Conservation (phyloP, 371 early-diverging fungal species). For the Parasitella parasitica region DNA sequence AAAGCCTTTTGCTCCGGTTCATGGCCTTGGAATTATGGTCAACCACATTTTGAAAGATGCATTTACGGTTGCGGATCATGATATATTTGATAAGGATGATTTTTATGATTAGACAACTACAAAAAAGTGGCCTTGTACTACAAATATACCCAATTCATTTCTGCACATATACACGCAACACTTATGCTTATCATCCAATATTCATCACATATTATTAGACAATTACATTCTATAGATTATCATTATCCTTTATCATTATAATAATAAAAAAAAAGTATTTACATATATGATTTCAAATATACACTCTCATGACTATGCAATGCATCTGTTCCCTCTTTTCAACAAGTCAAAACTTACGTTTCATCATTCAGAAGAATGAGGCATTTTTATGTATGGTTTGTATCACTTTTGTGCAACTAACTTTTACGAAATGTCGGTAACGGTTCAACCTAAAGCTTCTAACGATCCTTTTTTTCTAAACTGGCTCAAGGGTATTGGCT, state of each 20-base stretch:
- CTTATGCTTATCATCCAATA: too few species aligned
- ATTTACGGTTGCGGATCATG: slow-evolving; percentile 13
- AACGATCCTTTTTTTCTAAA: too few species aligned
- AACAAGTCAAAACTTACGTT: too few species aligned
- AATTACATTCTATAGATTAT: too few species aligned
- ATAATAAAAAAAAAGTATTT: background rate
- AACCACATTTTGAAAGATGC: slow-evolving; percentile 17
- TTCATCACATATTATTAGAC: too few species aligned
- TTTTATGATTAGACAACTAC: background rate
- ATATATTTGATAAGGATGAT: background rate
- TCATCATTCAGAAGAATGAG: too few species aligned
- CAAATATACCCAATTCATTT: background rate
- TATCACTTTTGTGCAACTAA: background rate
- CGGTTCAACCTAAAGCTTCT: too few species aligned
- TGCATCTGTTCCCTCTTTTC: too few species aligned
- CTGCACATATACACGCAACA: background rate
- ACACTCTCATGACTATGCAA: background rate
- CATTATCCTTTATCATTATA: too few species aligned
- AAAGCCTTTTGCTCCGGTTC: background rate
- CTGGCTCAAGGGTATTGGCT: too few species aligned
- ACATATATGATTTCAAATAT: background rate
- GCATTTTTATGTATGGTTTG: background rate
- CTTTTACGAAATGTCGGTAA: too few species aligned
- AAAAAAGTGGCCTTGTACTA: too few species aligned
- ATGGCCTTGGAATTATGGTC: slow-evolving; percentile 7